These are phyloP conservation scores for Pittosporum tobira DNA, from an alignment of 129 eudicot species.

Conservation along the genomic window DNA sequence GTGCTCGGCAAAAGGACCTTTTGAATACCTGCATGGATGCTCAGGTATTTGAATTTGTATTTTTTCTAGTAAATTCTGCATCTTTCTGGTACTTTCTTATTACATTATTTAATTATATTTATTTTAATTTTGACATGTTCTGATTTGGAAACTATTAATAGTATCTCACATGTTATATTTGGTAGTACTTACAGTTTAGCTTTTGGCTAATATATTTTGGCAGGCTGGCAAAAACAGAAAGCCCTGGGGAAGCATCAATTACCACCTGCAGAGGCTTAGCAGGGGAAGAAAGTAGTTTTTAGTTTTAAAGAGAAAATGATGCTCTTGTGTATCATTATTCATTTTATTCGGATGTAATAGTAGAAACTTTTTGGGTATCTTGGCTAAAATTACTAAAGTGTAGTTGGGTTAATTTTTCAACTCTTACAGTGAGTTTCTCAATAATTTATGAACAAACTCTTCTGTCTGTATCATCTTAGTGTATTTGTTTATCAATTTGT, in stretches of 20 bases:
- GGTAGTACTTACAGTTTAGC: not conserved
- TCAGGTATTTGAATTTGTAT: conserved; percentile 32
- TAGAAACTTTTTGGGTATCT: not conserved
- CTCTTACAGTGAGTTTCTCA: too few relatives aligned
- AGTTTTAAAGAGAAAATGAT: not conserved
- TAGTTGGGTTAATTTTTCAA: not conserved
- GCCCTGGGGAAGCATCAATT: conserved; percentile 51
- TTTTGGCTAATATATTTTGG: not conserved
- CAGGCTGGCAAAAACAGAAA: conserved; percentile 39
- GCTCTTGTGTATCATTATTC: not conserved
- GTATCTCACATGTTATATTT: not conserved
- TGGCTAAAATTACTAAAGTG: conserved; percentile 1
- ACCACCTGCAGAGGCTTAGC: conserved; percentile 63
- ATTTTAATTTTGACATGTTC: not conserved
- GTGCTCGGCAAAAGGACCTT: conserved; percentile 42
- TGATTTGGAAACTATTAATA: not conserved
- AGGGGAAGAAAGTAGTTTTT: conserved; percentile 36
- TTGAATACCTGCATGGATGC: conserved; percentile 56
- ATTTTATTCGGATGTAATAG: not conserved
- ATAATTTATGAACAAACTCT: too few relatives aligned
- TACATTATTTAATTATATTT: not conserved
- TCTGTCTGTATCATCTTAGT: too few relatives aligned
- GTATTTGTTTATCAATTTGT: too few relatives aligned
- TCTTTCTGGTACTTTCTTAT: not conserved
- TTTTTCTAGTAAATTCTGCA: too few relatives aligned